These are phyloP conservation scores for Blastocystis sp. DNA, from an alignment of 352 stramenopile genomes.

Conservation along the genomic window DNA sequence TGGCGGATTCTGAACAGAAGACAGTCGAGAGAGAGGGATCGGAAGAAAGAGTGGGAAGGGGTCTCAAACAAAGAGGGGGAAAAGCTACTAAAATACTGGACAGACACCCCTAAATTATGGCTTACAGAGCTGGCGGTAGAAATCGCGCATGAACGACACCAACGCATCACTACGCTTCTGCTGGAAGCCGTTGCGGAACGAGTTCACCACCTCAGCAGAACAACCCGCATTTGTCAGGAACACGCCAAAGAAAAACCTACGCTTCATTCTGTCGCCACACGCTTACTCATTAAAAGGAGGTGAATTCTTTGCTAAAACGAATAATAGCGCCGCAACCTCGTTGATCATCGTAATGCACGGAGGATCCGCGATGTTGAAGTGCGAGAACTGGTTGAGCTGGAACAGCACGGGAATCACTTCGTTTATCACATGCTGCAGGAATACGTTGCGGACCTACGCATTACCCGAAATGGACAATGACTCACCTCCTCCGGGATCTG, in stretches of 20 bases:
- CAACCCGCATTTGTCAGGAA: constrained; percentile 37
- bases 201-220: neutral
- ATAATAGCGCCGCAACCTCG: constrained; percentile 26
- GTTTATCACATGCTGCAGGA: neutral
- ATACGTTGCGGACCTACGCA: neutral
- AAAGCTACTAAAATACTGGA: constrained; percentile 26
- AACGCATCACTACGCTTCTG: constrained; percentile 23
- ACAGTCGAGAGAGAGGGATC: neutral
- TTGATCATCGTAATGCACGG: constrained; percentile 47
- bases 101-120: neutral
- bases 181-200: constrained; percentile 4
- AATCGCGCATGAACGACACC: constrained; percentile 1
- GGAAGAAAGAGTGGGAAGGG: neutral
- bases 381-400: neutral
- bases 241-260: constrained; percentile 63
- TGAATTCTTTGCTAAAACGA: neutral
- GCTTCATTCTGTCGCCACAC: neutral
- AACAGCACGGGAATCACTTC: constrained; percentile 34
- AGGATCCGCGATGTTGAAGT: constrained; percentile 16
- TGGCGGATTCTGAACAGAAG: neutral
- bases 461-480: neutral
- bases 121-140: constrained; percentile 21
- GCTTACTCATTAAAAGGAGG: constrained; percentile 11
- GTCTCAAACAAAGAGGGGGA: neutral
- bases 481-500: constrained; percentile 12